Evolutionary conservation across 768 basidiomycete genomes (phyloP), one percentile per base, ranked within the genome.

Genomic region (Neoboletus subvelutipes): DNA sequence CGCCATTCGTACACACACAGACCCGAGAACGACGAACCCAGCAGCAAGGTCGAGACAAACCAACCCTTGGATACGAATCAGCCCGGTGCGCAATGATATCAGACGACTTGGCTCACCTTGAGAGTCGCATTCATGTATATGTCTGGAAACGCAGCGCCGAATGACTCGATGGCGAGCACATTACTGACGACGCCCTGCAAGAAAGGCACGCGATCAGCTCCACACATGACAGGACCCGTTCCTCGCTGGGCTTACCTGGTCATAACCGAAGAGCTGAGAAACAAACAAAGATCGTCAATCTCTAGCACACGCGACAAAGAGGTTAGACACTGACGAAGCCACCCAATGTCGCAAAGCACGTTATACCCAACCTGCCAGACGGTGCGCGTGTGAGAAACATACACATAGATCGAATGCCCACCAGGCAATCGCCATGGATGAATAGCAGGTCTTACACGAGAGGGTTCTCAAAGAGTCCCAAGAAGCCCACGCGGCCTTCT

Each of bases 81-180:
- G 55, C 10, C n/a, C 10, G 17, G 17, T 4, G 12, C 22, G 26
- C 22, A 18, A 48, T 1, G 28, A 59, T 15, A 22, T 24, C 15
- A 18, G 17, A 24, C 11, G 20, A n/a, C 6, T 6, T 1, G 24
- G 1, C 42, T 52, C 37, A 69, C 70, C 59, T 71, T 69, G 47
- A 73, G 64, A 26, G 18, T 51, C 18, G 62, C 49, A 51, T 71
- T 34, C 69, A 51, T 66, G 54, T 71, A 71, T 15, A 71, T 67
- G 7, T 58, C 62, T 24, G 70, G 70, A 55, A 73, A 71, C 28
- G 67, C 64, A 20, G 70, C 70, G n/a, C 71, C 70, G 20, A 71
- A 71, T 33, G 70, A 73, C 36, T 71, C 67, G 37, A 73, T 71
- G 11, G 64, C 67, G 12, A 71, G 71, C n/a, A 73, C 71, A 28